Evolutionary conservation across 768 basidiomycete species (phyloP), one percentile per base, ranked within the genome.

Genomic region (Mycena maculata): DNA sequence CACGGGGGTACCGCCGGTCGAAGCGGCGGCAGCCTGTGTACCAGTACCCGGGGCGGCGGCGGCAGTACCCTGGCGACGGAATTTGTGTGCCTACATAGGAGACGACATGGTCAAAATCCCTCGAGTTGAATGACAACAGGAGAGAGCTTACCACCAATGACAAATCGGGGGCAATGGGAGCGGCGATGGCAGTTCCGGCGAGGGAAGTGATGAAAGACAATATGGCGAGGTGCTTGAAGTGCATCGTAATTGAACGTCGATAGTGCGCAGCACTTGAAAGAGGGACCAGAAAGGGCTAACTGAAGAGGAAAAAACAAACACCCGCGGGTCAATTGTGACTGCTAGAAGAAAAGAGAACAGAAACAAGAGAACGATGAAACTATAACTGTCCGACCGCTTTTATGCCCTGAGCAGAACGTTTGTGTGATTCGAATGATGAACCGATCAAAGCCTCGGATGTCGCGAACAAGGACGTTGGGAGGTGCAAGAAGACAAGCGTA

Each of bases 51-150:
- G 18, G 30, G 50, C 13, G 30, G 50, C 50, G 31, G 50, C 31
- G 16, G 30, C 31, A 9, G 50, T n/a, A 52, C 18, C 18, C 50
- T 5, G 50, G 31, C 16, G 30, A n/a, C 16, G 50, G 48, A 42
- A 42, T 22, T 33, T 52, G 50, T 30, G 50, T 52, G 50, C 50
- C 50, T 52, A 52, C 50, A 52, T n/a, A 52, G 44, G 44, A 45
- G 44, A 23, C 39, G 39, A 49, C 31, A 33, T 52, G 30, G 16
- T 18, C 50, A 33, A 52, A 22, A 22, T 20, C 50, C 31, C 18
- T 33, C 10, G 8, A 33, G 15, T 33, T 22, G 31, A 30, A 49
- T 6, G 27, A 16, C 39, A 41, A 45, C 44, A 45, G 22, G 31
- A 33, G 33, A n/a, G 31, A 52, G 50, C 50, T 52, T 52, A 52